Base-by-base conservation (phyloP, 2,329 filamentous ascomycete species). In the Pseudocercospora fuligena region DNA sequence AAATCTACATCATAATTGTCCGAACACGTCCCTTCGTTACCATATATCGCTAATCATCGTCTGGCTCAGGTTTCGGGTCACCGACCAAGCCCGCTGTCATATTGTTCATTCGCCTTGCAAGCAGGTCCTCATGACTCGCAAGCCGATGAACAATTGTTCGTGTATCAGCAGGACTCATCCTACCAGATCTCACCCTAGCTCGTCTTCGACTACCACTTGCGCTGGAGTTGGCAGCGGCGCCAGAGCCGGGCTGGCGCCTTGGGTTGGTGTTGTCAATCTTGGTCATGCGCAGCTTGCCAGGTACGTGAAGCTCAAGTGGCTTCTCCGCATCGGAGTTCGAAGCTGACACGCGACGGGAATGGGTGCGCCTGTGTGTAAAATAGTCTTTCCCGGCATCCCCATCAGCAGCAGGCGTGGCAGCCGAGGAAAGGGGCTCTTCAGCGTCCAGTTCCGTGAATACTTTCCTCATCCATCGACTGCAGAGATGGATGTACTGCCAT, bases 401-500 rank as follows among this genome's bases (percentile, higher is more conserved):
- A 54, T 54, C 51, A 54, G 51, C 51, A 4, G 31, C 54, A 33
- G 54, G 54, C 29, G 54, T 71, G 40, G 65, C 69, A 43, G 66
- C 67, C 11, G 66, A 65, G 2, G 62, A 64, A 14, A 64, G 65
- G 3, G 68, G 69, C 73, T 75, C 51, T 66, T 75, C 65, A 76
- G 75, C 79, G 83, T 80, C 66, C 75, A 77, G 14, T 72, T 87
- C 40, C 79, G 83, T 63, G 80, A 97, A 94, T 0, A 93, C 85
- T 29, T 93, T 89, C 56, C 90, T 85, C 72, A 97, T 93, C 94
- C 94, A 98, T 16, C 84, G 82, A 0, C 89, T 90, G 69, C 91
- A 92, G 36, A 90, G 87, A 70, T 91, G 88, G 73, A 98, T 92
- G 75, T 96, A 90, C 74, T 90, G 91, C 92, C 93, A 97, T 0